Conservation (phyloP, 441 rosid species). For the Geranium incanum region DNA sequence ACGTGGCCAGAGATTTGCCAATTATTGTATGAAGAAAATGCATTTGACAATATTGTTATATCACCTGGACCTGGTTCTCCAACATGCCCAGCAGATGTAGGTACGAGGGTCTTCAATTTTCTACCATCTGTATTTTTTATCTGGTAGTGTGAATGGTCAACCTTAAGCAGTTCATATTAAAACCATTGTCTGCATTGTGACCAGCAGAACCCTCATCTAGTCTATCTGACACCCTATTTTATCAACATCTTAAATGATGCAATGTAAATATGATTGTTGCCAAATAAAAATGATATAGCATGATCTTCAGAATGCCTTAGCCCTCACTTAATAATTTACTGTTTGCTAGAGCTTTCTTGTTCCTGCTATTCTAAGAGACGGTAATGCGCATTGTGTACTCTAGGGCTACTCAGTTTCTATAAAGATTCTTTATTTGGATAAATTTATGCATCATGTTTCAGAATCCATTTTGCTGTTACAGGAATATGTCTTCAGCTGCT, state of each 20-base stretch:
- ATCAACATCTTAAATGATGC: neutral
- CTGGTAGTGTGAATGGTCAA: neutral
- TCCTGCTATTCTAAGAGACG: neutral
- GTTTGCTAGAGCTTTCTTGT: neutral
- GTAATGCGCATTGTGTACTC: neutral
- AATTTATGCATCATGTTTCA: slow-evolving; percentile 14
- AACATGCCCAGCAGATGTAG: slow-evolving; percentile 67
- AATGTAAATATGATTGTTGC: neutral
- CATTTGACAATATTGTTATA: slow-evolving; percentile 82
- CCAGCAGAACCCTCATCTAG: neutral
- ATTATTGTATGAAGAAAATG: slow-evolving; percentile 56
- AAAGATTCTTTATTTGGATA: slow-evolving; percentile 3
- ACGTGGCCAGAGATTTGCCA: slow-evolving; percentile 64
- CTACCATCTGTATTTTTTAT: neutral
- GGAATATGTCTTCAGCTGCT: slow-evolving; percentile 85
- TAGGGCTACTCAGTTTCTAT: slow-evolving; percentile 9
- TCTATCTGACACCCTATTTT: neutral
- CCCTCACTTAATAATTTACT: neutral
- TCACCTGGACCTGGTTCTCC: slow-evolving; percentile 99
- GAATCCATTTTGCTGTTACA: slow-evolving; percentile 33
- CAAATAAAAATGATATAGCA: neutral
- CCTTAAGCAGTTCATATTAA: neutral
- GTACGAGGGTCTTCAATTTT: slow-evolving; percentile 26
- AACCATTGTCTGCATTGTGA: neutral
- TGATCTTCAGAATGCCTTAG: neutral